A percentile compares a stretch with the other conserved stretches of the same genome.
Evolutionary conservation across 805 yeast genomes (phyloP).

Genomic region (Yamadazyma phyllophila): DNA sequence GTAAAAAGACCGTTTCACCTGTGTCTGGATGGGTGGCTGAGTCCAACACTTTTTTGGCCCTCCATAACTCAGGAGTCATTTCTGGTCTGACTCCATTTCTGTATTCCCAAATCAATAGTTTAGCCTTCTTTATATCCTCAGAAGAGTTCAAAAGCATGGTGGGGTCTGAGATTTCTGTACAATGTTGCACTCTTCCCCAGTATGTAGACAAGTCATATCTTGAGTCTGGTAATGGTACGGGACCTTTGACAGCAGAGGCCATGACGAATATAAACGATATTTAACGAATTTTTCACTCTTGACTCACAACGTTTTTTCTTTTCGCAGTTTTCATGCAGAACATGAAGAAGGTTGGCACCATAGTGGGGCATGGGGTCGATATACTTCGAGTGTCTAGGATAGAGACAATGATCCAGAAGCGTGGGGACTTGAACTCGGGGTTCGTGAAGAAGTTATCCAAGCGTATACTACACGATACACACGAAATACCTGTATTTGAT

Average conservation of each 20-base stretch:
- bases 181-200: conserved; percentile 92
- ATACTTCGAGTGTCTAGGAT: conserved; percentile 50
- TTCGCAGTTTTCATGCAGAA: not conserved
- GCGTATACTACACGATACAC: conserved; percentile 50
- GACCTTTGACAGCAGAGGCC: conserved; percentile 90
- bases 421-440: conserved; percentile 12
- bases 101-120: conserved; percentile 63
- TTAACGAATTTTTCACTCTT: not conserved
- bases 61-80: conserved; percentile 85
- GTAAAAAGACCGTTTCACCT: conserved; percentile 86
- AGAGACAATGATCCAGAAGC: conserved; percentile 32
- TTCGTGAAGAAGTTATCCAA: conserved; percentile 33
- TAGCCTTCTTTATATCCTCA: conserved; percentile 62
- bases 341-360: conserved; percentile 10
- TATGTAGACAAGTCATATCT: conserved; percentile 77
- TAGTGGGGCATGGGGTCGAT: conserved; percentile 58
- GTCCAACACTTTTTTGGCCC: conserved; percentile 81
- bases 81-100: conserved; percentile 61
- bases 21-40: conserved; percentile 96
- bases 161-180: conserved; percentile 92
- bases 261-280: conserved; percentile 30
- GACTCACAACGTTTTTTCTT: not conserved
- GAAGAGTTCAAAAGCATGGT: conserved; percentile 75
- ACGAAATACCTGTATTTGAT: conserved; percentile 30
- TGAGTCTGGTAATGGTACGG: conserved; percentile 75